A percentile compares a stretch with the other conserved stretches of the same genome.
Conservation (phyloP, 179 eudicot species). For the Beta macrorhiza region DNA sequence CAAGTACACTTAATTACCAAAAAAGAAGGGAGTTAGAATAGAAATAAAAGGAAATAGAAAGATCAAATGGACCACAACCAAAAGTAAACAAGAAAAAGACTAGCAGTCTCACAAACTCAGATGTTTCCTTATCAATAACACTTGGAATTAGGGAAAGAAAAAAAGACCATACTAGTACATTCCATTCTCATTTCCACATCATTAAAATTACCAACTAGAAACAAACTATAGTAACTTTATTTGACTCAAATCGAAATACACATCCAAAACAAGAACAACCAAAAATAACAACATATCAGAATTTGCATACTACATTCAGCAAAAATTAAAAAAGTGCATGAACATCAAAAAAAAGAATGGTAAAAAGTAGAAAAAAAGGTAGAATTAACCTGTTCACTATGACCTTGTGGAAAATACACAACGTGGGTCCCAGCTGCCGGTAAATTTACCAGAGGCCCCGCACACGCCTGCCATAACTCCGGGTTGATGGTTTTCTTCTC, state of each 20-base stretch:
- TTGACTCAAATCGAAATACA: neutral
- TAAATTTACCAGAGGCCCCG: slow-evolving; percentile 94
- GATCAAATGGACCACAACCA: slow-evolving; percentile 23
- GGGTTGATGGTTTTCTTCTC: slow-evolving; percentile 78
- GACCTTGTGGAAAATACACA: slow-evolving; percentile 98
- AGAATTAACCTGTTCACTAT: slow-evolving; percentile 80
- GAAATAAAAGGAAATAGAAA: neutral
- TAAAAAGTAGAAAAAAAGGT: neutral
- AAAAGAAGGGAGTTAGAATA: neutral
- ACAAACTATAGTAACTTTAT: slow-evolving; percentile 9
- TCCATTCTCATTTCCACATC: neutral
- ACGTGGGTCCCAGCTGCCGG: slow-evolving; percentile 96
- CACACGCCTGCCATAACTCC: slow-evolving; percentile 99
- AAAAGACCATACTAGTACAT: slow-evolving; percentile 18
- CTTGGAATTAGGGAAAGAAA: slow-evolving; percentile 19
- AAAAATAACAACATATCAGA: slow-evolving; percentile 12
- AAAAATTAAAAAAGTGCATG: neutral
- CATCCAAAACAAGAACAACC: neutral
- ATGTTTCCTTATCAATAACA: slow-evolving; percentile 26
- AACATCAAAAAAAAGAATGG: neutral
- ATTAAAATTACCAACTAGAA: slow-evolving; percentile 5
- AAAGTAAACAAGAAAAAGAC: slow-evolving; percentile 28
- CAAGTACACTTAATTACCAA: neutral
- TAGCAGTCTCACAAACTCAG: slow-evolving; percentile 27
- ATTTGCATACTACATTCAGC: neutral